A percentile compares a stretch with the other conserved stretches of the same genome.
phyloP scores from a whole-genome alignment of 192 early-diverging fungal genomes.

The Podila clonocystis region DNA sequence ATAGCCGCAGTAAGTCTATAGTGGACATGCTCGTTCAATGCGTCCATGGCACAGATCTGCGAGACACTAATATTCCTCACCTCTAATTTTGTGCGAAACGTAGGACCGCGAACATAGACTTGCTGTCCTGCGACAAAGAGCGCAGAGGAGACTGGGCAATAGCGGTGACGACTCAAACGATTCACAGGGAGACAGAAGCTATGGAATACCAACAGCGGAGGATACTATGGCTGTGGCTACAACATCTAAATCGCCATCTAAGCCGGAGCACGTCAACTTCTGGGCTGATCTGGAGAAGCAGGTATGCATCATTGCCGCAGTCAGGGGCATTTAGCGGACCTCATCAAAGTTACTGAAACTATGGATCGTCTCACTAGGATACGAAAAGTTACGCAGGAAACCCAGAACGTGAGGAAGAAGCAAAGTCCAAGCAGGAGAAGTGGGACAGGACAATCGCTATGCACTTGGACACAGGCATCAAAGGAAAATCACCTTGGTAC shows the following conservation, averaged over 20 bases:
- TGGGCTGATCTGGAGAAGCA: slow-evolving; percentile 65
- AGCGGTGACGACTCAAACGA: background rate
- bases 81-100: background rate
- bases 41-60: too few relatives aligned
- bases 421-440: slow-evolving; percentile 60
- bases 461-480: slow-evolving; percentile 67
- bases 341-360: background rate
- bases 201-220: background rate
- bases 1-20: slow-evolving; percentile 61
- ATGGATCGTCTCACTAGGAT: background rate
- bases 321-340: background rate
- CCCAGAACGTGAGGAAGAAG: slow-evolving; percentile 66
- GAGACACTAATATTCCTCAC: too few relatives aligned
- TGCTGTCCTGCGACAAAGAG: slow-evolving; percentile 57
- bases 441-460: slow-evolving; percentile 68
- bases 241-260: background rate
- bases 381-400: slow-evolving; percentile 49
- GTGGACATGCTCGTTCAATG: too few relatives aligned
- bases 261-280: slow-evolving; percentile 62
- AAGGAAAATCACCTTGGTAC: slow-evolving; percentile 51
- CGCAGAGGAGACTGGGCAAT: slow-evolving; percentile 34
- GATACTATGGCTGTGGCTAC: slow-evolving; percentile 9
- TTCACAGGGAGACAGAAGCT: background rate
- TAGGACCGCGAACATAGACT: slow-evolving; percentile 73
- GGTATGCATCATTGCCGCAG: slow-evolving; percentile 16